phyloP scores from a whole-genome alignment of 2,329 filamentous ascomycete genomes.

The Xylaria sp. region DNA sequence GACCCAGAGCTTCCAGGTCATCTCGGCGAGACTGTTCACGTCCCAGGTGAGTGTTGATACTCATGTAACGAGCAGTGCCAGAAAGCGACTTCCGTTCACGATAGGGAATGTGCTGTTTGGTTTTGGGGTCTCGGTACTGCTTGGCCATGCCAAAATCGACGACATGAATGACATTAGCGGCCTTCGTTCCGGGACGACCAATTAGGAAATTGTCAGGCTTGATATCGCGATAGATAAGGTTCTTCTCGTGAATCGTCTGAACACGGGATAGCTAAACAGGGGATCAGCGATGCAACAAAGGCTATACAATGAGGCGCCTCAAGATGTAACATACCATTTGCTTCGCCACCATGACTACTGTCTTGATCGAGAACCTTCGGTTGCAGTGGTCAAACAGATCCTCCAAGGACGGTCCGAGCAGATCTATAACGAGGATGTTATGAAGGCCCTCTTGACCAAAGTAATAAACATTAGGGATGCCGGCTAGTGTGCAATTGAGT shows the following conservation, averaged over 20 bases:
- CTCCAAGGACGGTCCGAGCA: constrained; percentile 92
- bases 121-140: constrained; percentile 98
- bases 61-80: constrained; percentile 98
- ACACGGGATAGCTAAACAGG: constrained; percentile 81
- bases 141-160: constrained; percentile 99
- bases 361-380: constrained; percentile 94
- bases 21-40: constrained; percentile 96
- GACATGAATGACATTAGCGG: constrained; percentile 97
- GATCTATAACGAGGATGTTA: constrained; percentile 98
- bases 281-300: constrained; percentile 16
- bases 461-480: constrained; percentile 99
- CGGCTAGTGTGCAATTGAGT: constrained; percentile 67
- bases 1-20: constrained; percentile 87
- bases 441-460: constrained; percentile 98
- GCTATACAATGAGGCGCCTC: background rate
- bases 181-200: constrained; percentile 88
- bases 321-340: constrained; percentile 78
- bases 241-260: constrained; percentile 96
- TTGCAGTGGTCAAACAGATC: constrained; percentile 98
- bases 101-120: constrained; percentile 98
- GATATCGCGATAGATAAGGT: constrained; percentile 98
- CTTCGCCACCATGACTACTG: constrained; percentile 98
- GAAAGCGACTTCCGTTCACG: constrained; percentile 96
- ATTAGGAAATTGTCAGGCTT: constrained; percentile 99
- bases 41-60: constrained; percentile 98